These are phyloP conservation scores for Stemphylium vesicarium DNA, from an alignment of 2,329 filamentous ascomycete species.

Conservation along the genomic window DNA sequence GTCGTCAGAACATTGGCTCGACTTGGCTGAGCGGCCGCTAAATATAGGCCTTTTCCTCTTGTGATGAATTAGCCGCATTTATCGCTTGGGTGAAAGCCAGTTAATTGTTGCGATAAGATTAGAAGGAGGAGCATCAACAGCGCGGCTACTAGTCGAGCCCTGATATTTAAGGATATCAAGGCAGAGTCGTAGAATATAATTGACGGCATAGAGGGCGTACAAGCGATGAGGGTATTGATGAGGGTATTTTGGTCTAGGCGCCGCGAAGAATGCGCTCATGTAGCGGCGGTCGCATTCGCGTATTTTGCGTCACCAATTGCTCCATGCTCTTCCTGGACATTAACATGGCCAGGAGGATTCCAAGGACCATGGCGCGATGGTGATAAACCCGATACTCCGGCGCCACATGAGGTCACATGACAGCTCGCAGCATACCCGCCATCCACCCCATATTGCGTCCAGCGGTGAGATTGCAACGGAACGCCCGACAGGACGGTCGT, in stretches of 20 bases:
- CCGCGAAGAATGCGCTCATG: conserved; percentile 8
- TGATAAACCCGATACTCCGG: conserved; percentile 17
- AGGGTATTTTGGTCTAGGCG: conserved; percentile 7
- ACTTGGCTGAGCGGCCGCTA: conserved; percentile 29
- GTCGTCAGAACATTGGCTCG: conserved; percentile 27
- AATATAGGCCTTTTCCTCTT: conserved; percentile 33
- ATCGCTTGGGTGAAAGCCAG: conserved; percentile 1
- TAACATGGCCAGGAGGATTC: conserved; percentile 5
- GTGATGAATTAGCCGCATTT: conserved; percentile 6
- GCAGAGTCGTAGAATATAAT: conserved; percentile 1
- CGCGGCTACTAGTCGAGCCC: conserved; percentile 13
- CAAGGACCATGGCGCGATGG: neutral
- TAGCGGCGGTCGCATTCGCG: conserved; percentile 26
- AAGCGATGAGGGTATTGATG: conserved; percentile 14
- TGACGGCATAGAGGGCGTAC: conserved; percentile 1
- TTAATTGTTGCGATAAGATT: conserved; percentile 20
- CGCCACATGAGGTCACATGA: conserved; percentile 23
- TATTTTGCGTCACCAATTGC: neutral
- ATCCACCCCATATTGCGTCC: conserved; percentile 15
- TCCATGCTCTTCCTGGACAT: conserved; percentile 10
- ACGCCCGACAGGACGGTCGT: conserved; percentile 24
- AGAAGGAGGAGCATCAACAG: conserved; percentile 14
- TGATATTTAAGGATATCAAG: conserved; percentile 2
- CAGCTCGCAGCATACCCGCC: conserved; percentile 14
- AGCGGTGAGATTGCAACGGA: conserved; percentile 30